Conservation (phyloP, 2,329 filamentous ascomycete species). For the Aspergillus intermedius region DNA sequence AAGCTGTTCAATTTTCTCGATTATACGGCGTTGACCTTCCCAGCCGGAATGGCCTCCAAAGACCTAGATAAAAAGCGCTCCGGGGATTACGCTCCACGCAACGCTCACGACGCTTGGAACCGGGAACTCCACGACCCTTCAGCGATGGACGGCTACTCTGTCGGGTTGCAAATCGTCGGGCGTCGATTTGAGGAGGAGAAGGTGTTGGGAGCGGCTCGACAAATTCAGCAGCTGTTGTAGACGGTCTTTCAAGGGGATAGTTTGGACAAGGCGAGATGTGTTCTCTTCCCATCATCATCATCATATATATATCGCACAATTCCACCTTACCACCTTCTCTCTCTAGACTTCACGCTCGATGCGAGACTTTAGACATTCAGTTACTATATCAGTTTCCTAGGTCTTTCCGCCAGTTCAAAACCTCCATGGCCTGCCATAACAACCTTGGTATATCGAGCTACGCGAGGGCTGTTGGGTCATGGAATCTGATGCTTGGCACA, state of each 20-base stretch:
- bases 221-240: background rate
- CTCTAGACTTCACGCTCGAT: background rate
- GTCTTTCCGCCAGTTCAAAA: background rate
- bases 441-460: background rate
- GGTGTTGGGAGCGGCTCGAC: conserved; percentile 1
- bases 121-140: background rate
- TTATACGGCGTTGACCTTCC: conserved; percentile 1
- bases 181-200: conserved; percentile 3
- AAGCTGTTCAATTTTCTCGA: conserved; percentile 4
- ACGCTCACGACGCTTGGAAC: conserved; percentile 2
- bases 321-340: background rate
- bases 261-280: background rate
- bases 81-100: background rate
- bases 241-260: background rate
- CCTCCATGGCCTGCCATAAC: too few species aligned
- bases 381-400: background rate
- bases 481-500: background rate
- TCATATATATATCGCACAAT: background rate
- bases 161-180: conserved; percentile 3
- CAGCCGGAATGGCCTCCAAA: background rate
- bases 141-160: conserved; percentile 1
- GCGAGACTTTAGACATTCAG: background rate
- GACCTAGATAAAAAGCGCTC: background rate
- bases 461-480: background rate
- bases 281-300: background rate